phyloP scores from a whole-genome alignment of 2,329 filamentous ascomycete genomes.

The Diaporthe citriasiana region DNA sequence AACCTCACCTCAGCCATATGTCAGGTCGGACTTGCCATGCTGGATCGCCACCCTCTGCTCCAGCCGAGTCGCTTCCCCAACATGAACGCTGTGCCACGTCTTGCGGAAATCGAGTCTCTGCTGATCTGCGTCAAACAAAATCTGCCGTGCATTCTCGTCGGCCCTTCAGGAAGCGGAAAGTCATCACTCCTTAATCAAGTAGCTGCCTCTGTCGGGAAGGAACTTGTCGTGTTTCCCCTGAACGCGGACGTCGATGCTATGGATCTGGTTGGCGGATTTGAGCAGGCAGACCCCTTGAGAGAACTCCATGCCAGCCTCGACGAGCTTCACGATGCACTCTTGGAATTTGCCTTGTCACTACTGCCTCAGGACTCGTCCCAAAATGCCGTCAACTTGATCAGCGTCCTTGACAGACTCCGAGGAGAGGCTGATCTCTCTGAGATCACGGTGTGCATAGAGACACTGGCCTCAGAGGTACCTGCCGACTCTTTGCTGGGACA shows the following conservation, averaged over 20 bases:
- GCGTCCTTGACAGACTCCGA: slow-evolving; percentile 60
- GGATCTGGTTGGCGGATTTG: slow-evolving; percentile 96
- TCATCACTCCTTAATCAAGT: slow-evolving; percentile 84
- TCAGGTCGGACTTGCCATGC: slow-evolving; percentile 84
- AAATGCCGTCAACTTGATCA: slow-evolving; percentile 60
- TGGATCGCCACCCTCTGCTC: slow-evolving; percentile 70
- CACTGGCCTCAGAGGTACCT: slow-evolving; percentile 58
- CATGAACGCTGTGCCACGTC: slow-evolving; percentile 66
- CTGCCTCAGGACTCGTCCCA: slow-evolving; percentile 54
- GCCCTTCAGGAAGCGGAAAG: slow-evolving; percentile 89
- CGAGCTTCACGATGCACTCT: slow-evolving; percentile 56
- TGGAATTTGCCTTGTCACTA: slow-evolving; percentile 62
- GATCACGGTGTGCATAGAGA: slow-evolving; percentile 56
- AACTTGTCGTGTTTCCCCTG: slow-evolving; percentile 85
- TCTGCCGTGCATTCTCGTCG: slow-evolving; percentile 91
- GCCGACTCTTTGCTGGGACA: slow-evolving; percentile 60
- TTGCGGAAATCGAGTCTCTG: slow-evolving; percentile 85
- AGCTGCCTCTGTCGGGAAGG: slow-evolving; percentile 82
- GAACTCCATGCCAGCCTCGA: slow-evolving; percentile 74
- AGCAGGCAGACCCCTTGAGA: slow-evolving; percentile 88
- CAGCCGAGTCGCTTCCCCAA: slow-evolving; percentile 67
- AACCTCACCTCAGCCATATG: slow-evolving; percentile 75
- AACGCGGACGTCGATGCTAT: slow-evolving; percentile 97
- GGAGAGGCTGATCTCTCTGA: slow-evolving; percentile 57
- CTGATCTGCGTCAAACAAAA: slow-evolving; percentile 89